These are phyloP conservation scores for Boletus tylopilopsis DNA, from an alignment of 768 basidiomycete genomes.

Conservation along the genomic window DNA sequence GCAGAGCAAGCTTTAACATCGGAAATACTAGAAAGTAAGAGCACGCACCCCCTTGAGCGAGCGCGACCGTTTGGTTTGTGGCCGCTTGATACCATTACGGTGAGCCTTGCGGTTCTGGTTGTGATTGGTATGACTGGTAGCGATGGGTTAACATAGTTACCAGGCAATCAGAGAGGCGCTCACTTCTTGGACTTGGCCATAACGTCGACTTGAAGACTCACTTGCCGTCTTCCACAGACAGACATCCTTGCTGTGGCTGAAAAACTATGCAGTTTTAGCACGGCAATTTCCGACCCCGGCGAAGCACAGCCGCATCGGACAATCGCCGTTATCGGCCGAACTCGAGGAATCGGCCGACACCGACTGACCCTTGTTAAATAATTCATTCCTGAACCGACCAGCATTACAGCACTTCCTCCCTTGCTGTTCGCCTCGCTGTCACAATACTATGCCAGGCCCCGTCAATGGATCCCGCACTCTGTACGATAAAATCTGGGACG, in stretches of 20 bases:
- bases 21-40: neutral
- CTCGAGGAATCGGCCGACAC: too few relatives aligned
- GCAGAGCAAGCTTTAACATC: neutral
- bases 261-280: conserved; percentile 28
- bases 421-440: neutral
- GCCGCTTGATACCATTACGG: conserved; percentile 93
- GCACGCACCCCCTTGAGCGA: conserved; percentile 88
- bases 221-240: neutral
- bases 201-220: conserved; percentile 20
- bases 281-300: conserved; percentile 29
- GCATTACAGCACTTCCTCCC: neutral
- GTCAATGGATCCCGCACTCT: conserved; percentile 72
- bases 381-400: neutral
- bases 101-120: conserved; percentile 98
- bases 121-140: conserved; percentile 85
- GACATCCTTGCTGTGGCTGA: conserved; percentile 37
- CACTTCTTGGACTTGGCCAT: conserved; percentile 99
- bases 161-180: conserved; percentile 21
- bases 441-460: conserved; percentile 50
- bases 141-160: conserved; percentile 11
- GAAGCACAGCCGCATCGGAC: too few relatives aligned
- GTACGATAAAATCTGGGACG: conserved; percentile 98
- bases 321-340: conserved; percentile 1
- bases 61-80: conserved; percentile 65
- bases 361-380: conserved; percentile 1